These are phyloP conservation scores for Nelumbo lutea DNA, from an alignment of 164 flowering plant genomes.

Conservation along the genomic window DNA sequence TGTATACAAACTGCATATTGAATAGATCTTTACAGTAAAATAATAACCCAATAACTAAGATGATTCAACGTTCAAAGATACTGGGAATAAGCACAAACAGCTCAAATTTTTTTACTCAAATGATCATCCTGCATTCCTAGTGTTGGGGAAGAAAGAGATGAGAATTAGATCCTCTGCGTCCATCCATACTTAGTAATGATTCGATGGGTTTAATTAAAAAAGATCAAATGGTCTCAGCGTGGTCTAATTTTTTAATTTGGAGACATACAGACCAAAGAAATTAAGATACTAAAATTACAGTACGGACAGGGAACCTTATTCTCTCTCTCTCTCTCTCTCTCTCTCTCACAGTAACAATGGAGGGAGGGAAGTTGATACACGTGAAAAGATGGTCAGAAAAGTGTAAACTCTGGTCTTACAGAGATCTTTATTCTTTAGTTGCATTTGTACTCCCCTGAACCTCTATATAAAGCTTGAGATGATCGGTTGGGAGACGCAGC, in stretches of 20 bases:
- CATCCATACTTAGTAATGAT: conserved; percentile 2
- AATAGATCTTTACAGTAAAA: background rate
- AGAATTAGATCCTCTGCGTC: conserved; percentile 11
- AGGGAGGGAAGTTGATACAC: background rate
- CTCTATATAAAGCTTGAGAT: background rate
- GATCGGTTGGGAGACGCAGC: background rate
- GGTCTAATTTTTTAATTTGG: background rate
- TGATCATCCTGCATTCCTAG: background rate
- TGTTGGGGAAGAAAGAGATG: conserved; percentile 4
- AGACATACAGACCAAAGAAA: background rate
- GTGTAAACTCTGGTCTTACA: background rate
- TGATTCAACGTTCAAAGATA: conserved; percentile 9
- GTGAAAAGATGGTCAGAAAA: background rate
- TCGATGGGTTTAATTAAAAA: conserved; percentile 1
- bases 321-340: background rate
- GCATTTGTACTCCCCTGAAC: background rate
- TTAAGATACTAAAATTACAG: background rate
- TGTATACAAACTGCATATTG: background rate
- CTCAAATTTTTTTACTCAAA: background rate
- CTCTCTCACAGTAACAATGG: background rate
- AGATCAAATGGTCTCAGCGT: background rate
- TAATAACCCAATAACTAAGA: background rate
- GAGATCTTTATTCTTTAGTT: background rate
- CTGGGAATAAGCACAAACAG: background rate
- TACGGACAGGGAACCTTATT: background rate